phyloP scores from a whole-genome alignment of 352 stramenopile species.

The Phytophthora crassamura region DNA sequence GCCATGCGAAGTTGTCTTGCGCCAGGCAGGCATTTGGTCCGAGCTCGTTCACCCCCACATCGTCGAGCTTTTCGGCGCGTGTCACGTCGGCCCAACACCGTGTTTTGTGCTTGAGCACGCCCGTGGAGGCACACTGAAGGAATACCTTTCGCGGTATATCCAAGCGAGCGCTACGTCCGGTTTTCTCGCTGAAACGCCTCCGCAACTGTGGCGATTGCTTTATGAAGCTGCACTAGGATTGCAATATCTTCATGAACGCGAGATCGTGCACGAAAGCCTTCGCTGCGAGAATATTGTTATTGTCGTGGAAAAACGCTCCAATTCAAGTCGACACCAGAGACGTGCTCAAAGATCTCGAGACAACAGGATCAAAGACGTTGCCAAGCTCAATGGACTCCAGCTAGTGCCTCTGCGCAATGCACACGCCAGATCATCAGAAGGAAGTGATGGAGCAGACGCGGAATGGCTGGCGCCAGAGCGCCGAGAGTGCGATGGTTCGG shows the following conservation, averaged over 20 bases:
- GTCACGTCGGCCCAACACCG: conserved; percentile 18
- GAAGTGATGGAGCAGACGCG: neutral
- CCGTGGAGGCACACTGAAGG: conserved; percentile 25
- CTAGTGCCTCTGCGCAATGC: conserved; percentile 16
- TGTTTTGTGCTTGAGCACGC: conserved; percentile 37
- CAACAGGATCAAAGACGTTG: conserved; percentile 17
- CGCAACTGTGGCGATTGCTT: conserved; percentile 28
- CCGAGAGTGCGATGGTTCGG: neutral
- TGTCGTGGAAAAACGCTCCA: conserved; percentile 19
- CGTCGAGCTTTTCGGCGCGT: conserved; percentile 40
- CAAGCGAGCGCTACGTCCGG: neutral
- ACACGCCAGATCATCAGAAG: neutral
- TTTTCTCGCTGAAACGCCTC: neutral
- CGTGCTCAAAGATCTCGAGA: neutral
- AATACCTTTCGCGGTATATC: conserved; percentile 11
- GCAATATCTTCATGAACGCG: conserved; percentile 45
- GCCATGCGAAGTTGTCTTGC: conserved; percentile 22
- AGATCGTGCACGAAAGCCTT: conserved; percentile 35
- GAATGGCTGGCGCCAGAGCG: conserved; percentile 26
- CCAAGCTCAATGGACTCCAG: conserved; percentile 30
- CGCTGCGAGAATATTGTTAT: conserved; percentile 34
- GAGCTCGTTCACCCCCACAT: conserved; percentile 43
- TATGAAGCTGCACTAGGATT: conserved; percentile 34
- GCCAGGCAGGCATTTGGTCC: conserved; percentile 38
- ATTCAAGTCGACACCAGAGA: neutral